Base-by-base conservation (phyloP, 108 stramenopile species). In the Mediolabrus comicus region DNA sequence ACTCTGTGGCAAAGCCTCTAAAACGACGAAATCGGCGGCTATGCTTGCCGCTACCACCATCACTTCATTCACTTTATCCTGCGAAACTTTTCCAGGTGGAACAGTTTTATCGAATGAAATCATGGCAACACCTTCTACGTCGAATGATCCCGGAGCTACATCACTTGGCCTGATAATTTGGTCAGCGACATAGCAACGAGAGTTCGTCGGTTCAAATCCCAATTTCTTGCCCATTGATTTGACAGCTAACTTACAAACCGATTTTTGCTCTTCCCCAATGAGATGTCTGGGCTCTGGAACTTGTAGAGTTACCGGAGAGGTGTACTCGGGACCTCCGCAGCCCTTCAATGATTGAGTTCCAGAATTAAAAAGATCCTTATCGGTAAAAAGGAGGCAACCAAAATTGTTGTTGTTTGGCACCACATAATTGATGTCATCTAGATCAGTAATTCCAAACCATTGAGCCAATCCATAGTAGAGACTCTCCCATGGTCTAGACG, bases 361-460 rank as follows among this genome's bases (percentile, higher is more conserved):
- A 36, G 3, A 1, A 36, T 3, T 36, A 12, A 36, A 36, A 8
- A 36, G 36, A 12, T 36, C 36, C 4, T 8, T 36, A 8, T 36
- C 36, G 1, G 36, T 7, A 12, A 6, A 36, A 8, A 36, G 36
- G 11, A 7, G 5, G 13, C 5, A 7, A 6, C 34, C 46, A 35
- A 67, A 67, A 2, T 2, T 17, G 3, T 53, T 32, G 56, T 41
- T 27, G 38, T 69, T 69, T 0, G 68, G 68, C 9, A 69, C 6
- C 13, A 41, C 36, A 0, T 59, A 3, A 69, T 54, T 41, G 24
- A 78, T 41, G 5, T 72, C 71, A 28, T 55, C 38, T 8, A 29
- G 43, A 11, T 77, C 58, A 26, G 3, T 27, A 3, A 72, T 62
- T 38, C 80, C 80, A 25, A 75, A 49, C 82, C 82, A 83, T 43